Base-by-base conservation (phyloP, 495 filamentous ascomycete species). In the Halenospora varia region DNA sequence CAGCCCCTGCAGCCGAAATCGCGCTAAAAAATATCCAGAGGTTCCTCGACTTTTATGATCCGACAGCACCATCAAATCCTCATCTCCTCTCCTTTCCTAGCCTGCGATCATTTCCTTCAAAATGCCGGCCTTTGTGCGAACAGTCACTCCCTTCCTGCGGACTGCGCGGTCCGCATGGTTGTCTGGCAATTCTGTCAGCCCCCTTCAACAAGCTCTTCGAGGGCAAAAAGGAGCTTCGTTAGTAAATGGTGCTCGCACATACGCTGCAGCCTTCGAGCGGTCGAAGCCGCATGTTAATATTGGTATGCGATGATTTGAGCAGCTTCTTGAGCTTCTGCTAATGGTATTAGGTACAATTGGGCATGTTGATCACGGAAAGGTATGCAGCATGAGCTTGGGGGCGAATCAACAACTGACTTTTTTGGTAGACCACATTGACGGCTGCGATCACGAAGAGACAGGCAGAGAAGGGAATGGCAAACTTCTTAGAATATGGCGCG, bases 291-390 rank as follows among this genome's bases (percentile, higher is more conserved):
- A 98, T 70, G 92, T 97, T 61, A 98, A 98, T 76, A 93, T 98
- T 68, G 94, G 90, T 92, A 81, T 63, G 79, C 55, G 26, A 42
- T 8, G 39, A 0, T 26, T 24, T 24, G 9, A 47, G 29, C 17
- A 59, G 57, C 44, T 19, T n/a, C 22, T 41, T n/a, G 40, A 41
- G 18, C 18, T 48, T 55, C 10, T 50, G 46, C 58, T 65, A 24
- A 65, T 20, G 1, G 24, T 25, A 35, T 44, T 60, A 93, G 89
- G 92, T 73, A 98, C 94, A 63, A 98, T 98, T 77, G 94, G 94
- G 61, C 94, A 98, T 78, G 94, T 98, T 73, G 94, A 98, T 83
- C 94, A 98, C 75, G 94, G 94, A 78, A 98, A 98, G 87, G 93
- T 95, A 73, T 64, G 22, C 0, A 10, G 39, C 44, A 20, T 52